Percentiles rank a stretch among this genome's conserved stretches.
Evolutionary conservation across 257 asterid genomes (phyloP).

Genomic region (Ilex asprella): DNA sequence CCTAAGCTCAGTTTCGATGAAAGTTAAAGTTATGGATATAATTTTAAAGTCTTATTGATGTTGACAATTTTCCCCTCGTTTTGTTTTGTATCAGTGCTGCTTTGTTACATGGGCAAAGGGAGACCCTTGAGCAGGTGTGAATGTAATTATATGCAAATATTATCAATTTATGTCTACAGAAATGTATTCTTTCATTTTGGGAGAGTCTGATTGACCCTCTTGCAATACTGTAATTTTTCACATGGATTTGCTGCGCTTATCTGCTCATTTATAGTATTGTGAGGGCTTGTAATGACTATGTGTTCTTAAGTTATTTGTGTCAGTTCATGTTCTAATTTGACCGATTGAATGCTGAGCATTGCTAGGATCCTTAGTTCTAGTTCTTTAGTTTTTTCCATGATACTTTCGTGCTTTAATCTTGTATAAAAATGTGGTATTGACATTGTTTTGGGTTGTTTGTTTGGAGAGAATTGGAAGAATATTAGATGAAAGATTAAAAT

Average conservation of each 20-base stretch:
- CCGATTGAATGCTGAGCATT: too few species aligned
- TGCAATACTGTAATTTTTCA: neutral
- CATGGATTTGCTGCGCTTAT: neutral
- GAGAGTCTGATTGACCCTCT: neutral
- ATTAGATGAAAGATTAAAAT: too few species aligned
- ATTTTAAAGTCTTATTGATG: neutral
- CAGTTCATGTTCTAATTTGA: too few species aligned
- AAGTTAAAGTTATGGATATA: neutral
- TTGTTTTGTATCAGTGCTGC: conserved; percentile 58
- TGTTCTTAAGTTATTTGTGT: too few species aligned
- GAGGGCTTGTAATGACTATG: neutral
- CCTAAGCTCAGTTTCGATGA: neutral
- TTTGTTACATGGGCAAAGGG: conserved; percentile 85
- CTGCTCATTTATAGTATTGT: neutral
- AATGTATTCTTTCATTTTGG: neutral
- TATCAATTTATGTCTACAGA: too few species aligned
- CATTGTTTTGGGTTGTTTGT: too few species aligned
- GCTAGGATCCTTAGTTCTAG: too few species aligned
- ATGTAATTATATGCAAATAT: neutral
- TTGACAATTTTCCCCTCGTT: conserved; percentile 3
- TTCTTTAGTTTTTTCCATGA: too few species aligned
- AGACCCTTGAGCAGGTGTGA: conserved; percentile 72
- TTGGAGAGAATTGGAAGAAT: too few species aligned
- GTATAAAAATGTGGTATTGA: too few species aligned
- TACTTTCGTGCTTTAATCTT: too few species aligned